A percentile compares a stretch with the other conserved stretches of the same genome.
Evolutionary conservation across 768 basidiomycete genomes (phyloP).

Genomic region (Multifurca ochricompacta): DNA sequence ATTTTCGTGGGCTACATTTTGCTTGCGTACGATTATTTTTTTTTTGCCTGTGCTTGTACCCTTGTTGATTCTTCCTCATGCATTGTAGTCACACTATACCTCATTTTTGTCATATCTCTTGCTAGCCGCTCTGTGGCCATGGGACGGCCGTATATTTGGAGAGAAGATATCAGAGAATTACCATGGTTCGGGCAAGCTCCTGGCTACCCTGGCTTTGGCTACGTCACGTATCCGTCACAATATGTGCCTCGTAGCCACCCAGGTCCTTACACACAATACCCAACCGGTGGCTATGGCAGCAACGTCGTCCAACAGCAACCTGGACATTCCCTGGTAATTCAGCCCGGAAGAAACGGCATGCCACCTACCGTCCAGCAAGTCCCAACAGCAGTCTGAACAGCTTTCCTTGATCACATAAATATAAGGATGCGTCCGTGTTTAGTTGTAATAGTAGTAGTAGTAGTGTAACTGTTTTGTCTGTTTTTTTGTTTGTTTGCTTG

Average conservation of each 20-base stretch:
- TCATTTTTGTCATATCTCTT: slow-evolving; percentile 14
- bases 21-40: slow-evolving; percentile 8
- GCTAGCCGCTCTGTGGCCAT: slow-evolving; percentile 14
- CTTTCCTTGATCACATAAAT: background rate
- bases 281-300: background rate
- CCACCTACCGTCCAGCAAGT: slow-evolving; percentile 5
- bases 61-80: background rate
- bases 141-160: slow-evolving; percentile 19
- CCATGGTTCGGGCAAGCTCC: slow-evolving; percentile 22
- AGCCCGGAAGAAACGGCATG: slow-evolving; percentile 14
- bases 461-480: background rate
- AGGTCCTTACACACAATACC: slow-evolving; percentile 3
- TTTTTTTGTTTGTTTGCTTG: too few relatives aligned
- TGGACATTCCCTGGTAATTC: slow-evolving; percentile 12
- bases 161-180: slow-evolving; percentile 14
- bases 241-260: slow-evolving; percentile 5
- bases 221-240: slow-evolving; percentile 4
- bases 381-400: background rate
- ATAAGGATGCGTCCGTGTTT: background rate
- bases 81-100: slow-evolving; percentile 16
- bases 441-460: background rate
- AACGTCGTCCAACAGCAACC: slow-evolving; percentile 14
- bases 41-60: background rate
- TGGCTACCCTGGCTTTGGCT: slow-evolving; percentile 16
- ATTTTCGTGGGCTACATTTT: slow-evolving; percentile 20